Percentiles rank a stretch among this genome's conserved stretches.
Evolutionary conservation across 495 filamentous ascomycete genomes (phyloP).

Genomic region (Talaromyces thailandensis): DNA sequence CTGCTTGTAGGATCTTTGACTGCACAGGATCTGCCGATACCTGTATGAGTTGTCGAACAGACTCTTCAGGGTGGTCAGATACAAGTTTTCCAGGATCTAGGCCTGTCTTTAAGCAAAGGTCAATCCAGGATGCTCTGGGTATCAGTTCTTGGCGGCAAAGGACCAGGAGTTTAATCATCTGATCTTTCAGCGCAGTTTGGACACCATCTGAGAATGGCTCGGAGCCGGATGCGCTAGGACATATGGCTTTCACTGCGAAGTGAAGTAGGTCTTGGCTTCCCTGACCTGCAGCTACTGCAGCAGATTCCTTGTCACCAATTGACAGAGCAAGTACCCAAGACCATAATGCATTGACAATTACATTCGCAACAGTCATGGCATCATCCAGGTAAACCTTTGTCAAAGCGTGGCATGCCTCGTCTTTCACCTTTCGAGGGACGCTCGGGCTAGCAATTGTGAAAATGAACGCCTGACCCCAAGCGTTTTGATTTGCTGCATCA

Average conservation of each 20-base stretch:
- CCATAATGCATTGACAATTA: slow-evolving; percentile 70
- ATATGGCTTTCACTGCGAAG: slow-evolving; percentile 63
- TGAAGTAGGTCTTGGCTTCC: slow-evolving; percentile 44
- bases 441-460: slow-evolving; percentile 58
- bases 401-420: slow-evolving; percentile 48
- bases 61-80: slow-evolving; percentile 35
- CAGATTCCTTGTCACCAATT: slow-evolving; percentile 64
- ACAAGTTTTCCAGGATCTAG: slow-evolving; percentile 77
- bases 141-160: slow-evolving; percentile 72
- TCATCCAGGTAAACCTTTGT: slow-evolving; percentile 47
- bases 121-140: slow-evolving; percentile 77
- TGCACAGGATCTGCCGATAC: slow-evolving; percentile 32
- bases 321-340: slow-evolving; percentile 62
- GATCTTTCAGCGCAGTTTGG: slow-evolving; percentile 26
- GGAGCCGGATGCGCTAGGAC: slow-evolving; percentile 35
- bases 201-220: slow-evolving; percentile 33
- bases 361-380: slow-evolving; percentile 42
- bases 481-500: slow-evolving; percentile 31
- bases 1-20: slow-evolving; percentile 36
- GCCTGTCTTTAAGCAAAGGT: slow-evolving; percentile 64
- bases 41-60: slow-evolving; percentile 35
- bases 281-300: slow-evolving; percentile 58
- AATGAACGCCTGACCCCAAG: slow-evolving; percentile 77
- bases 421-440: slow-evolving; percentile 48
- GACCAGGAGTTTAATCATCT: slow-evolving; percentile 67